Evolutionary conservation across 768 basidiomycete genomes (phyloP).

Genomic region (Solioccasus polychromus): DNA sequence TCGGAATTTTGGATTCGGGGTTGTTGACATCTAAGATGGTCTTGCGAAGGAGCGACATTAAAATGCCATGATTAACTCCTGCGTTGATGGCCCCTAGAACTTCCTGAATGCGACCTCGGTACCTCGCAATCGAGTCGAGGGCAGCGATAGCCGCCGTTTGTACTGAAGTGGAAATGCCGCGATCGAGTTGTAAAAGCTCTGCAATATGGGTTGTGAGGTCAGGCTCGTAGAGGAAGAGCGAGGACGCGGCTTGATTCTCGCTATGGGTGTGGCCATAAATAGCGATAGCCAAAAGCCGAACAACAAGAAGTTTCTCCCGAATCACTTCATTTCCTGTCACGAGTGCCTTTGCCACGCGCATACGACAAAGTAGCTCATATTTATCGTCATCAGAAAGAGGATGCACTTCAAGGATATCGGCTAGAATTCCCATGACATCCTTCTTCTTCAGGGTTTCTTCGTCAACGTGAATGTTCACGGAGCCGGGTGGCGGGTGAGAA

Average conservation of each 20-base stretch:
- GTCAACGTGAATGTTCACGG: slow-evolving; percentile 61
- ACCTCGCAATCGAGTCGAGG: slow-evolving; percentile 87
- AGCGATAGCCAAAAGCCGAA: slow-evolving; percentile 83
- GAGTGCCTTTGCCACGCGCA: slow-evolving; percentile 75
- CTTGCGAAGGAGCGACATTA: slow-evolving; percentile 86
- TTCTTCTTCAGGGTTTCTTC: slow-evolving; percentile 58
- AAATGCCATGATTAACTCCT: slow-evolving; percentile 91
- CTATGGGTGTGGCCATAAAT: slow-evolving; percentile 86
- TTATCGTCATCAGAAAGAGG: slow-evolving; percentile 77
- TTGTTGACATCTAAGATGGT: slow-evolving; percentile 72
- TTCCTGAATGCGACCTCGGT: slow-evolving; percentile 79
- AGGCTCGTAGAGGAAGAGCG: slow-evolving; percentile 92
- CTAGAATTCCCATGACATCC: slow-evolving; percentile 72
- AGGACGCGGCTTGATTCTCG: slow-evolving; percentile 74
- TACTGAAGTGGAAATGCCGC: slow-evolving; percentile 62
- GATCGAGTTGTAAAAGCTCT: slow-evolving; percentile 82
- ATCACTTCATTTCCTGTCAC: slow-evolving; percentile 54
- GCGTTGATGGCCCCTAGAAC: slow-evolving; percentile 90
- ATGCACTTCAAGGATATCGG: slow-evolving; percentile 65
- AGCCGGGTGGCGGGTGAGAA: slow-evolving; percentile 40
- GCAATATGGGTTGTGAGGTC: slow-evolving; percentile 87
- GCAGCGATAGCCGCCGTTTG: slow-evolving; percentile 85
- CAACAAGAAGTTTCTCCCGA: slow-evolving; percentile 75
- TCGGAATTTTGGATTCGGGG: slow-evolving; percentile 62
- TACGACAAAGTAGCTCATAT: slow-evolving; percentile 84